Conservation (phyloP, 345 rosid species). For the Eucalyptus melliodora region DNA sequence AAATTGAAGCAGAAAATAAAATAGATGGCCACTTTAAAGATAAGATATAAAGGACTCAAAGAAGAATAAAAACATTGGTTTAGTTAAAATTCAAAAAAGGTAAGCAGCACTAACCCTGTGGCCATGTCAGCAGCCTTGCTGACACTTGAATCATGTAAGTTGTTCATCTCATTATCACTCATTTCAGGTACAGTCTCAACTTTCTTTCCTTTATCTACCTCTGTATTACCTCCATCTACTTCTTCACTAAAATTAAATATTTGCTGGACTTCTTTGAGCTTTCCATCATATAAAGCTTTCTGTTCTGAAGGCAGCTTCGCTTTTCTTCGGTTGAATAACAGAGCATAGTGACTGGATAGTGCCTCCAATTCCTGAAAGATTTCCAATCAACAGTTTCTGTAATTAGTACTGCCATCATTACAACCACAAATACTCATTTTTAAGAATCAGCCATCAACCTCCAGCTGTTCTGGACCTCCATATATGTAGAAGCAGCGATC, state of each 20-base stretch:
- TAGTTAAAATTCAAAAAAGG: background rate
- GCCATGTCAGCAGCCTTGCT: slow-evolving; percentile 98
- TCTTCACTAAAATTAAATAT: slow-evolving; percentile 47
- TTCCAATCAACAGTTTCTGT: background rate
- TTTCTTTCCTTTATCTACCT: slow-evolving; percentile 78
- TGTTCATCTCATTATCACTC: slow-evolving; percentile 66
- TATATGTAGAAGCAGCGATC: slow-evolving; percentile 98
- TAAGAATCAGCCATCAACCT: slow-evolving; percentile 35
- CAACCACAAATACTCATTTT: background rate
- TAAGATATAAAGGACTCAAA: background rate
- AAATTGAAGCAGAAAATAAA: background rate
- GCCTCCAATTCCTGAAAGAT: slow-evolving; percentile 86
- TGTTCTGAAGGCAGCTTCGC: slow-evolving; percentile 66
- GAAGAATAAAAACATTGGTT: background rate
- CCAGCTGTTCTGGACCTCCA: slow-evolving; percentile 98
- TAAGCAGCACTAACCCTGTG: slow-evolving; percentile 48
- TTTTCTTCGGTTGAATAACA: slow-evolving; percentile 80
- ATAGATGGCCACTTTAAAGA: background rate
- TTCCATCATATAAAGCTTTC: slow-evolving; percentile 58
- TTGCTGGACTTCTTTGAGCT: slow-evolving; percentile 82
- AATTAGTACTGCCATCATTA: background rate
- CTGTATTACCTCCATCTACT: slow-evolving; percentile 34
- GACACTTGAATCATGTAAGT: slow-evolving; percentile 63
- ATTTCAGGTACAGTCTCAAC: slow-evolving; percentile 53
- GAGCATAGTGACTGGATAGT: slow-evolving; percentile 70